phyloP scores from a whole-genome alignment of 495 filamentous ascomycete species.

The Monascus purpureus region DNA sequence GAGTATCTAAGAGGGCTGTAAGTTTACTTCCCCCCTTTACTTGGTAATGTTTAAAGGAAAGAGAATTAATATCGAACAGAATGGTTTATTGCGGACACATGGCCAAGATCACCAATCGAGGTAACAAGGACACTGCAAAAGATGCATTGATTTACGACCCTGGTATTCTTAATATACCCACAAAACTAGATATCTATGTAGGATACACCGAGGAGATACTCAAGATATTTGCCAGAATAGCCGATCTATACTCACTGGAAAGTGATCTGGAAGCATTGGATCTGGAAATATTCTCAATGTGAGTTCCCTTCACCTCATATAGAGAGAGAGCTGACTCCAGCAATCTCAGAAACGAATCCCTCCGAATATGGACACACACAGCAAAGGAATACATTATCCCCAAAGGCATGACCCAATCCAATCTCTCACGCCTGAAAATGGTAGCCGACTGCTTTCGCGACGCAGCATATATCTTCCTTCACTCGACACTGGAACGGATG shows the following conservation, averaged over 20 bases:
- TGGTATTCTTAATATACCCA: no score
- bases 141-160: conserved; percentile 11
- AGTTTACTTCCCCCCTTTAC: background rate
- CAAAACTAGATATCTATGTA: conserved; percentile 29
- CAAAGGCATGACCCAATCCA: conserved; percentile 13
- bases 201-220: conserved; percentile 32
- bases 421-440: conserved; percentile 24
- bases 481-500: conserved; percentile 26
- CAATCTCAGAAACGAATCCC: conserved; percentile 26
- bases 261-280: conserved; percentile 14
- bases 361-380: conserved; percentile 22
- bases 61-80: conserved; percentile 6
- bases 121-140: conserved; percentile 10
- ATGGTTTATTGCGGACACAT: conserved; percentile 28
- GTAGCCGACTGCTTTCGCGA: conserved; percentile 33
- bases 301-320: conserved; percentile 2
- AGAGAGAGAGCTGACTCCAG: background rate
- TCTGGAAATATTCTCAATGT: conserved; percentile 22
- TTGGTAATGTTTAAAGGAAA: background rate
- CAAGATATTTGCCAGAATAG: conserved; percentile 23
- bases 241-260: conserved; percentile 18
- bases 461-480: conserved; percentile 27
- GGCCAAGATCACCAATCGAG: conserved; percentile 24
- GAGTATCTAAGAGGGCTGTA: conserved; percentile 30
- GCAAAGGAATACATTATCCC: conserved; percentile 20